Evolutionary conservation across 768 basidiomycete species (phyloP).

Genomic region (Suillus tomentosus): DNA sequence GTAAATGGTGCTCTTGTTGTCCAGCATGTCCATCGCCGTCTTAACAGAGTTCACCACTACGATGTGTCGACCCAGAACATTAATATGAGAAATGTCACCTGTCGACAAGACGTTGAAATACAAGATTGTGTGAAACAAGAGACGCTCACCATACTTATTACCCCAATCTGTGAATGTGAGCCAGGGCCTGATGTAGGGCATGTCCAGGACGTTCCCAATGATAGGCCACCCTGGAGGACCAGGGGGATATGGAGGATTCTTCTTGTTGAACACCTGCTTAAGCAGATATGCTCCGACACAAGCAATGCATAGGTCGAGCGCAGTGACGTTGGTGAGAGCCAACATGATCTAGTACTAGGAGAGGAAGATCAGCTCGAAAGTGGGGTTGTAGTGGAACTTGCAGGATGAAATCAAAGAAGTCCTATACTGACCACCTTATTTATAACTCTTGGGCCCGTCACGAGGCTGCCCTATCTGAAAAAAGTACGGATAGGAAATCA

Average conservation of each 20-base stretch:
- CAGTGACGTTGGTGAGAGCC: constrained; percentile 29
- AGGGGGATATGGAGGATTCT: constrained; percentile 39
- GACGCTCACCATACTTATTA: constrained; percentile 41
- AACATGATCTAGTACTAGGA: background rate
- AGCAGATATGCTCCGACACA: constrained; percentile 29
- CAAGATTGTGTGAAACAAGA: background rate
- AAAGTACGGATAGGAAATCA: too few species aligned
- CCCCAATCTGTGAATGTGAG: constrained; percentile 47
- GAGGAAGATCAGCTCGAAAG: background rate
- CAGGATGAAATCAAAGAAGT: background rate
- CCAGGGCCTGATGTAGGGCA: constrained; percentile 50
- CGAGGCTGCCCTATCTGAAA: too few species aligned
- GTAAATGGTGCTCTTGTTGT: constrained; percentile 66
- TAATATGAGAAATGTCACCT: constrained; percentile 65
- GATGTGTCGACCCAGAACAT: constrained; percentile 59
- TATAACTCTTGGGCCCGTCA: too few species aligned
- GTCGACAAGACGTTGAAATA: background rate
- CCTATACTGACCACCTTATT: too few species aligned
- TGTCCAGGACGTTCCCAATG: constrained; percentile 50
- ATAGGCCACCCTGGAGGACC: constrained; percentile 48
- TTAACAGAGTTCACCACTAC: constrained; percentile 55
- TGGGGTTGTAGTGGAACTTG: background rate
- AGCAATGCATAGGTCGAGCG: constrained; percentile 35
- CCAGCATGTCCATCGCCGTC: constrained; percentile 56
- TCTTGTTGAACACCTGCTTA: constrained; percentile 25